Conservation (phyloP, 306 rosid species). For the Gastrolobium villosum region DNA sequence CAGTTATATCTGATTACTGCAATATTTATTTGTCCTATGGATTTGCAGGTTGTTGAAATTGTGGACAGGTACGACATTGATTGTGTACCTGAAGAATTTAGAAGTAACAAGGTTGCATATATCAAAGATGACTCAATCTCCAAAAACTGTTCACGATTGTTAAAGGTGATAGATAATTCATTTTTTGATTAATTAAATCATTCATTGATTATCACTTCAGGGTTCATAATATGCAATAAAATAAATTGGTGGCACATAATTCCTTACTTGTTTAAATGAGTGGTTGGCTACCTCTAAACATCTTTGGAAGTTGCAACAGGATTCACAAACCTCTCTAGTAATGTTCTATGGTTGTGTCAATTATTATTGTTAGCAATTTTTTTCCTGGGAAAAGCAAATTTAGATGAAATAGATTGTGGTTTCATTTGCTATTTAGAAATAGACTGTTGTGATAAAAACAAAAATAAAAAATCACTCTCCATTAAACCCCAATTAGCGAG, state of each 20-base stretch:
- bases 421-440: background rate
- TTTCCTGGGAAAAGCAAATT: background rate
- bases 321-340: background rate
- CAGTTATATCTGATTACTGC: background rate
- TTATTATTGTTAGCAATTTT: background rate
- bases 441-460: too few relatives aligned
- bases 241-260: slow-evolving; percentile 30
- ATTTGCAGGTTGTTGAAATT: slow-evolving; percentile 84
- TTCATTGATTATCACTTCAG: slow-evolving; percentile 40
- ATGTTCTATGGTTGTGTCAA: slow-evolving; percentile 1
- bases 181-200: slow-evolving; percentile 23
- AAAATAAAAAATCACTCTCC: too few relatives aligned
- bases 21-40: slow-evolving; percentile 43
- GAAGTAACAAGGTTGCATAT: slow-evolving; percentile 79
- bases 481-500: too few relatives aligned
- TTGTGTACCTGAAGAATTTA: slow-evolving; percentile 73
- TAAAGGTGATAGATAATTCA: slow-evolving; percentile 68
- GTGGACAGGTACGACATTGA: slow-evolving; percentile 83
- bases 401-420: background rate
- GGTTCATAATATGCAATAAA: slow-evolving; percentile 29
- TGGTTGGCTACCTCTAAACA: slow-evolving; percentile 11
- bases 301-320: background rate
- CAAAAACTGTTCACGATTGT: slow-evolving; percentile 76
- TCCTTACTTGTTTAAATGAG: slow-evolving; percentile 30
- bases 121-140: slow-evolving; percentile 73